These are phyloP conservation scores for Trifolium subterraneum DNA, from an alignment of 306 rosid species.

Conservation along the genomic window DNA sequence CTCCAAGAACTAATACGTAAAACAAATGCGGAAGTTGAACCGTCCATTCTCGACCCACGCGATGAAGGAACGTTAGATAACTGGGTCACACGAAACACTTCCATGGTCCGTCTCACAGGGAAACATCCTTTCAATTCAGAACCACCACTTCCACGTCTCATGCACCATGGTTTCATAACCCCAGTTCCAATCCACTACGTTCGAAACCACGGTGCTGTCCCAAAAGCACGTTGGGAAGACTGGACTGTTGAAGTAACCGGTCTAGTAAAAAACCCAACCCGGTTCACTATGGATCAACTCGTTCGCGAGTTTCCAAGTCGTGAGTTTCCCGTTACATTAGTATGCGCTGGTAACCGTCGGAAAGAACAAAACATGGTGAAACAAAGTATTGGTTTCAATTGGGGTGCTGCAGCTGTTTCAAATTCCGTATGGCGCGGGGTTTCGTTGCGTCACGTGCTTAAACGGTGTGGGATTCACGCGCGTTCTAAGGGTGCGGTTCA, in stretches of 20 bases:
- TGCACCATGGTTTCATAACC: conserved; percentile 86
- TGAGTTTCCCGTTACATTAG: conserved; percentile 67
- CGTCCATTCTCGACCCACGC: conserved; percentile 56
- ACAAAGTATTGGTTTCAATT: conserved; percentile 75
- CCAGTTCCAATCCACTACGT: conserved; percentile 87
- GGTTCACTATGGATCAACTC: conserved; percentile 67
- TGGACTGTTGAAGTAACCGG: conserved; percentile 77
- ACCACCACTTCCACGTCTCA: conserved; percentile 66
- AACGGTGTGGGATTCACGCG: conserved; percentile 57
- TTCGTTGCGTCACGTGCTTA: conserved; percentile 52
- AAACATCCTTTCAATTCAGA: conserved; percentile 83
- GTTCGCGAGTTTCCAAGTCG: conserved; percentile 56
- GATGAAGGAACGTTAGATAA: conserved; percentile 69
- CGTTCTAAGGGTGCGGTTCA: conserved; percentile 61
- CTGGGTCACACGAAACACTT: conserved; percentile 69
- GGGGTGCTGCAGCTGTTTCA: conserved; percentile 80
- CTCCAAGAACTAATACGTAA: conserved; percentile 40
- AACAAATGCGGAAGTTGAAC: conserved; percentile 55
- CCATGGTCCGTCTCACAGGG: conserved; percentile 82
- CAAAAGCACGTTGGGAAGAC: conserved; percentile 60
- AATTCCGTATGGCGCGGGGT: conserved; percentile 78
- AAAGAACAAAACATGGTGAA: conserved; percentile 89
- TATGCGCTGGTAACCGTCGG: conserved; percentile 84
- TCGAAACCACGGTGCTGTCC: conserved; percentile 78
- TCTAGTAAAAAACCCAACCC: conserved; percentile 57